Evolutionary conservation across 2,329 filamentous ascomycete genomes (phyloP), one percentile per base, ranked within the genome.

Genomic region (Thelonectria olida): DNA sequence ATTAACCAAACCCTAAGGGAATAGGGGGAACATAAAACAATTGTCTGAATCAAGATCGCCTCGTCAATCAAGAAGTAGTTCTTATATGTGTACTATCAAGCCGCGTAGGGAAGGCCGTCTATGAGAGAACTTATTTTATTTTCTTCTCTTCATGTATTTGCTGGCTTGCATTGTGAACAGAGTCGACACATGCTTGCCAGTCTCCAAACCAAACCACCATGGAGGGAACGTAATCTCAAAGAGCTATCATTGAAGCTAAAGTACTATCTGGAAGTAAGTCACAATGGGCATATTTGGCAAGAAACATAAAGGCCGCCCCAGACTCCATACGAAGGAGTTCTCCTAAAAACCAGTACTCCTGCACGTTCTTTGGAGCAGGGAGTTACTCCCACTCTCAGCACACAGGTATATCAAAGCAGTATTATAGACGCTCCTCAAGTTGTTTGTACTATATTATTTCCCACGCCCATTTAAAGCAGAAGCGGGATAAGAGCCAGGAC

Each of bases 401-500:
- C 25, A 27, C 6, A 27, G 13, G 19, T 39, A 20, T 25, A 51
- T 7, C 19, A 38, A 53, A 41, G 13, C 31, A 28, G n/a, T 47
- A 13, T n/a, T n/a, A 34, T 51, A 7, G 7, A 15, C 20, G 15
- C 12, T 15, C n/a, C 15, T 15, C 25, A 20, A 22, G 10, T 5
- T 31, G n/a, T n/a, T n/a, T 19, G 7, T 13, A 25, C n/a, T 34
- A n/a, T 19, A 12, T 20, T 25, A 23, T 3, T 39, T 15, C 2
- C 19, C 31, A 12, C 5, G 12, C 20, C 27, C 17, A 7, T 15
- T 67, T 62, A 75, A n/a, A 74, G 62, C 41, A 73, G 10, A 20
- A 75, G 61, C 49, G 72, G 72, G 25, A 69, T 25, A 3, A 73
- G 44, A 7, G 60, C 72, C 12, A 74, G 12, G 9, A 72, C 55